Base-by-base conservation (phyloP, 2,329 filamentous ascomycete species). In the Neonectria hederae region DNA sequence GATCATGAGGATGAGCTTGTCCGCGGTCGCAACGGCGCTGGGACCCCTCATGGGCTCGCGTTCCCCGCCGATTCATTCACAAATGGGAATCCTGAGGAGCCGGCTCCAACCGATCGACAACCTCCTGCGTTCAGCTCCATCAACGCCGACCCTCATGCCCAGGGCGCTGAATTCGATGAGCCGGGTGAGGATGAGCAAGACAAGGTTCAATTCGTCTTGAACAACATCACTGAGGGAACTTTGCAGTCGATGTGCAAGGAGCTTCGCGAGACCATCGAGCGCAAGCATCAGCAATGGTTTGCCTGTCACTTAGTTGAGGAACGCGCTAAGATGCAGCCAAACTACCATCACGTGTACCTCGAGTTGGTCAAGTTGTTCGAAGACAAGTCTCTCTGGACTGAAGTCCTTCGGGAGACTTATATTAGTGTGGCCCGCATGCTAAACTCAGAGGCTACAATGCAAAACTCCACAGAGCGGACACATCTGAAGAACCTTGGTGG, bases 261-360 rank as follows among this genome's bases (percentile, higher is more conserved):
- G 70, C 86, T 99, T 40, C 90, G 89, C 54, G 90, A 93, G 42
- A 89, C 92, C 48, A 82, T 99, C 52, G 89, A 93, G 54, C 88
- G 91, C 57, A 89, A 90, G 70, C 91, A 97, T 76, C 92, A 97
- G 74, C 93, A 97, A 75, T 99, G 96, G 96, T 99, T 99, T 75
- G 96, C 97, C 7, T 90, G 90, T 52, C 97, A 98, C 75, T 84
- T 99, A 10, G 96, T 99, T 3, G 95, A 97, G 75, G 93, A 97
- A 76, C 93, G 97, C 49, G 97, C 95, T 32, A 98, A 97, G 80
- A 90, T 97, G 83, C 95, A 99, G 76, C 94, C 95, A 6, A 99
- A 99, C 78, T 98, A 97, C 75, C 96, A 99, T 72, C 87, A 92
- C 64, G 88, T 99, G 22, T 99, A 99, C 76, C 86, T 98, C 54